A percentile compares a stretch with the other conserved stretches of the same genome.
phyloP scores from a whole-genome alignment of 169 alveolate genomes.

The Plasmodium gaboni region DNA sequence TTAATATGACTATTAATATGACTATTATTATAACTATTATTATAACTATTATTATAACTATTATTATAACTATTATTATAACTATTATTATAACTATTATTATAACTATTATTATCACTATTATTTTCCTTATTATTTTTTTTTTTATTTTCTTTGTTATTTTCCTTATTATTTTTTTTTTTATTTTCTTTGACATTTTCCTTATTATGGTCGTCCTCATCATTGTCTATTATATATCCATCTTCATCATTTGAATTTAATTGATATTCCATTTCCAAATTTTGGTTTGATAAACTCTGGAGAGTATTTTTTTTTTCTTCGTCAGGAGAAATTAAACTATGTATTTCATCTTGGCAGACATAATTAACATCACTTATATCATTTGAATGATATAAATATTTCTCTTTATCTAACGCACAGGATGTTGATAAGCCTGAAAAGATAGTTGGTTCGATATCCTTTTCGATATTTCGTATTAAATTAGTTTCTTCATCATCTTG shows the following conservation, averaged over 20 bases:
- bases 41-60: no score
- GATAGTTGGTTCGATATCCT: neutral
- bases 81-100: neutral
- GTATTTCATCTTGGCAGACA: conserved; percentile 2
- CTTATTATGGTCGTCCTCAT: neutral
- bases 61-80: no score
- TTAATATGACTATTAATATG: no score
- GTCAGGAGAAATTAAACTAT: conserved; percentile 3
- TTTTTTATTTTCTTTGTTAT: neutral
- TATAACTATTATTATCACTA: neutral
- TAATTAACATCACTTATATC: neutral
- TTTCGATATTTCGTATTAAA: neutral
- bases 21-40: no score
- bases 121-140: neutral
- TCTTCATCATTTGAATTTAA: neutral
- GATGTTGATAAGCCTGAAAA: conserved; percentile 8
- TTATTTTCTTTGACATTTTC: no score
- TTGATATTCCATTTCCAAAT: neutral
- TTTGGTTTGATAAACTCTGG: conserved; percentile 12
- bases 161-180: neutral
- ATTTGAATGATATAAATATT: neutral
- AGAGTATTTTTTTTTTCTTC: conserved; percentile 21
- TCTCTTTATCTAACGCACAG: neutral
- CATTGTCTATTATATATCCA: neutral
- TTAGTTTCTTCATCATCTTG: neutral